These are phyloP conservation scores for Aureobasidium sp. DNA, from an alignment of 2,329 filamentous ascomycete species.

Conservation along the genomic window DNA sequence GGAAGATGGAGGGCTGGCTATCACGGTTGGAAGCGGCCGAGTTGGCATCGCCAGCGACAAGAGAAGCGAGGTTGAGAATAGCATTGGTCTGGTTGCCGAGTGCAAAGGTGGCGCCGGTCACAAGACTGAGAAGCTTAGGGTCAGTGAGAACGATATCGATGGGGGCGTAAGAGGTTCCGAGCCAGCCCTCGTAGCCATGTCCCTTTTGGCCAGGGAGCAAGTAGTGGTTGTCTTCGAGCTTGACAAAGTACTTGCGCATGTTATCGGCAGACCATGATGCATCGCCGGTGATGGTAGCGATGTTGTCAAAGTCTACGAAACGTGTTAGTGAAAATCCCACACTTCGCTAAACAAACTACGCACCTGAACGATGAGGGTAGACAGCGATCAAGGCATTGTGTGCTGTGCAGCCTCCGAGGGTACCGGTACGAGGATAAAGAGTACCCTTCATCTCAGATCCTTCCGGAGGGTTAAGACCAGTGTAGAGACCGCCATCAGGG, in stretches of 20 bases:
- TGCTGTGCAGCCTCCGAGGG: slow-evolving; percentile 52
- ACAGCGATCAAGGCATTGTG: slow-evolving; percentile 57
- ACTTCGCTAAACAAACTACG: not conserved
- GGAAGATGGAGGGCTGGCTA: slow-evolving; percentile 43
- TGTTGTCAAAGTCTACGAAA: slow-evolving; percentile 38
- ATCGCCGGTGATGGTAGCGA: slow-evolving; percentile 54
- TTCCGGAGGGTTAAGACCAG: slow-evolving; percentile 46
- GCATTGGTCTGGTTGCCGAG: slow-evolving; percentile 11
- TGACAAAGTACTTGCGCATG: slow-evolving; percentile 52
- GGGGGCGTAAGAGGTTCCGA: slow-evolving; percentile 42
- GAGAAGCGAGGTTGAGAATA: slow-evolving; percentile 2
- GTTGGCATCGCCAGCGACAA: slow-evolving; percentile 33
- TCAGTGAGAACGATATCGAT: slow-evolving; percentile 42
- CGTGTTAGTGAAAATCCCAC: not conserved
- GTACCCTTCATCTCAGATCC: slow-evolving; percentile 48
- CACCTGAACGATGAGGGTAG: slow-evolving; percentile 37
- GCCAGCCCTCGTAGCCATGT: slow-evolving; percentile 55
- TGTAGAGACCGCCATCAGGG: slow-evolving; percentile 45
- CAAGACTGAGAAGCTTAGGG: slow-evolving; percentile 46
- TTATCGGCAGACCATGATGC: slow-evolving; percentile 50
- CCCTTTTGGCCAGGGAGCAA: slow-evolving; percentile 27
- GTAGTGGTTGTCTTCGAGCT: slow-evolving; percentile 37
- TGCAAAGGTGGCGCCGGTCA: slow-evolving; percentile 40
- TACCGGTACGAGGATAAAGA: slow-evolving; percentile 52
- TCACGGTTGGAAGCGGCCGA: slow-evolving; percentile 41